These are phyloP conservation scores for Bolboschoenus planiculmis DNA, from an alignment of 176 grass and related monocot genomes.

Conservation along the genomic window DNA sequence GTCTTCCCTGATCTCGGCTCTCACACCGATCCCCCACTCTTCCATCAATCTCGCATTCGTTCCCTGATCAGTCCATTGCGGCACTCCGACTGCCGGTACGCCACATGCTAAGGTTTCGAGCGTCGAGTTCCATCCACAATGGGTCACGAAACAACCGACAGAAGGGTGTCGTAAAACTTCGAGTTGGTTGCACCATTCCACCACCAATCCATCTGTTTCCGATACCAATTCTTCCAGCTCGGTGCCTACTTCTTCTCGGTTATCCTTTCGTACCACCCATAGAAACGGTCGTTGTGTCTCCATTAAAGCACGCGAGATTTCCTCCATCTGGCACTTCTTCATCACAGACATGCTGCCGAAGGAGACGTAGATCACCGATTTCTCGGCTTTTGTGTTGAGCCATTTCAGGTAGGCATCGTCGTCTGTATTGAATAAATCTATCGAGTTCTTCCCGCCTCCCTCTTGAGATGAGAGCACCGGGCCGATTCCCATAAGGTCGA, in stretches of 20 bases:
- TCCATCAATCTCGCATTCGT: constrained; percentile 26
- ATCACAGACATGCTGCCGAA: constrained; percentile 46
- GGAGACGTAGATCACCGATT: constrained; percentile 47
- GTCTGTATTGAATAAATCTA: constrained; percentile 22
- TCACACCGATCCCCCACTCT: constrained; percentile 24
- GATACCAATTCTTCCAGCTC: background rate
- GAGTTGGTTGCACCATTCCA: constrained; percentile 49
- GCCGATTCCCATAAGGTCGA: constrained; percentile 25
- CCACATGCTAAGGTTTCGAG: constrained; percentile 31
- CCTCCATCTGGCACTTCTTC: constrained; percentile 29
- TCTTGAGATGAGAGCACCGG: constrained; percentile 26
- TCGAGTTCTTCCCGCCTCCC: background rate
- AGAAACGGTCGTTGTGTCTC: constrained; percentile 27
- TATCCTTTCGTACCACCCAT: constrained; percentile 35
- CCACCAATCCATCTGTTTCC: constrained; percentile 26
- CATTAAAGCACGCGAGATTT: constrained; percentile 26
- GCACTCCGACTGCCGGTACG: constrained; percentile 26
- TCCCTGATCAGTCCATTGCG: constrained; percentile 31
- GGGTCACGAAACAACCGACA: constrained; percentile 46
- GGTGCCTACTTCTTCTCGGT: background rate
- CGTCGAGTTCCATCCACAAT: constrained; percentile 57
- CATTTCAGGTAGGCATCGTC: constrained; percentile 39
- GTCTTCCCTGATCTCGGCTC: background rate
- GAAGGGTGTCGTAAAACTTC: constrained; percentile 40
- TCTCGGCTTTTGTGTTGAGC: constrained; percentile 24